These are phyloP conservation scores for Cladosporium sp. DNA, from an alignment of 2,329 filamentous ascomycete species.

Conservation along the genomic window DNA sequence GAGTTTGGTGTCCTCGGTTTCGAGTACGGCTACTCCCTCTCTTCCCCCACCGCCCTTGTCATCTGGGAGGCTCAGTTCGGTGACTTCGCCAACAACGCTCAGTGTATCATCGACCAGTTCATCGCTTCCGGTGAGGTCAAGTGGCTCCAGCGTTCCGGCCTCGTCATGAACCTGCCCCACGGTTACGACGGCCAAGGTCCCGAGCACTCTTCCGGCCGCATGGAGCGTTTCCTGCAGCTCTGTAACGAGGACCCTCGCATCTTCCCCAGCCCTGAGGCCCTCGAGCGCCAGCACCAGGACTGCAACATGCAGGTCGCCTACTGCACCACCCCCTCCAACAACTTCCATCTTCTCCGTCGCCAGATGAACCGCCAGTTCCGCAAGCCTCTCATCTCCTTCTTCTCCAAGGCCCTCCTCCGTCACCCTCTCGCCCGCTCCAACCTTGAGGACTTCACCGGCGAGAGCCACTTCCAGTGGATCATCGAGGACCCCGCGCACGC, in stretches of 20 bases:
- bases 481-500: conserved; percentile 85
- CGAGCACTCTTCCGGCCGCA: conserved; percentile 94
- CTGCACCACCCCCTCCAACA: conserved; percentile 92
- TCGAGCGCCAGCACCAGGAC: conserved; percentile 96
- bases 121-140: conserved; percentile 96
- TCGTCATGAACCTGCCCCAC: conserved; percentile 94
- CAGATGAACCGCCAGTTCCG: conserved; percentile 99
- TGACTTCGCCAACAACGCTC: conserved; percentile 99
- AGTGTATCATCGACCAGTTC: conserved; percentile 99
- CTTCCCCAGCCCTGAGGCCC: conserved; percentile 82
- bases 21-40: conserved; percentile 97
- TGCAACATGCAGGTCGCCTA: conserved; percentile 99
- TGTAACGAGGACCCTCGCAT: conserved; percentile 95
- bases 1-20: conserved; percentile 79
- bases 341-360: conserved; percentile 93
- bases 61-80: conserved; percentile 99
- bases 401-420: conserved; percentile 93
- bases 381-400: conserved; percentile 97
- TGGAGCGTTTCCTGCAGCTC: conserved; percentile 95
- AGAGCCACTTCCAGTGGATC: conserved; percentile 95
- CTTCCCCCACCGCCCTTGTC: conserved; percentile 91
- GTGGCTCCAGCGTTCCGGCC: conserved; percentile 96
- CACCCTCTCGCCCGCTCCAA: conserved; percentile 86
- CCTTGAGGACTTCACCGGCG: conserved; percentile 84
- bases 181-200: conserved; percentile 98